phyloP scores from a whole-genome alignment of 495 filamentous ascomycete species.

The Aspergillus steynii region DNA sequence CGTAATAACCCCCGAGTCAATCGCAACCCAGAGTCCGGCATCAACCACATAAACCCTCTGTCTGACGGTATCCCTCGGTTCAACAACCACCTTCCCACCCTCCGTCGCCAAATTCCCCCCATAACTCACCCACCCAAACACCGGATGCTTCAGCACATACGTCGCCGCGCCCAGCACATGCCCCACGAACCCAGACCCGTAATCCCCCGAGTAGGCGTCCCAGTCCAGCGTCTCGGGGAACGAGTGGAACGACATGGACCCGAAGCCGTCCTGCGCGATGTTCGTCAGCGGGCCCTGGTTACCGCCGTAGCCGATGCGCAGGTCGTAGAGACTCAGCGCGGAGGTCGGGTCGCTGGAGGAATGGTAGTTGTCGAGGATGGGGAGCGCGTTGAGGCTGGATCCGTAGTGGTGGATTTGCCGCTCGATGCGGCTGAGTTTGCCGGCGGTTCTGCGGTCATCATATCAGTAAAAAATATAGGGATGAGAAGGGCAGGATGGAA shows the following conservation, averaged over 20 bases:
- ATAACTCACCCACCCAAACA: slow-evolving; percentile 26
- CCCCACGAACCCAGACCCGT: slow-evolving; percentile 51
- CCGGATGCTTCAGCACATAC: slow-evolving; percentile 42
- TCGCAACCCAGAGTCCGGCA: background rate
- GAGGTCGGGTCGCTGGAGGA: slow-evolving; percentile 34
- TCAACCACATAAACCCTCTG: slow-evolving; percentile 42
- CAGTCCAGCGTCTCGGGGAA: slow-evolving; percentile 52
- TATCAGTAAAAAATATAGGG: too few species aligned
- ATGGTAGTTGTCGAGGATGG: slow-evolving; percentile 47
- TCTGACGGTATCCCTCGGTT: slow-evolving; percentile 41
- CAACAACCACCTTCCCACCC: slow-evolving; percentile 24
- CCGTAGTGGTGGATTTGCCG: slow-evolving; percentile 60
- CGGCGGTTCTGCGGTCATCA: slow-evolving; percentile 28
- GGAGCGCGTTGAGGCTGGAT: slow-evolving; percentile 51
- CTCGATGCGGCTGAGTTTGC: slow-evolving; percentile 51
- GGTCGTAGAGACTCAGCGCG: slow-evolving; percentile 42
- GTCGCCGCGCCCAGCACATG: slow-evolving; percentile 42
- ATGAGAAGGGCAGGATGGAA: background rate
- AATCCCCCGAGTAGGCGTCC: slow-evolving; percentile 54
- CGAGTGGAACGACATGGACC: slow-evolving; percentile 50
- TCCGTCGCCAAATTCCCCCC: slow-evolving; percentile 31
- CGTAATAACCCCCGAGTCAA: background rate
- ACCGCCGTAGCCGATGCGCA: slow-evolving; percentile 52
- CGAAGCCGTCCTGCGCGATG: slow-evolving; percentile 50
- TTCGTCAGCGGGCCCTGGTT: slow-evolving; percentile 49